phyloP scores from a whole-genome alignment of 805 yeast species.

The Candida michaelii region DNA sequence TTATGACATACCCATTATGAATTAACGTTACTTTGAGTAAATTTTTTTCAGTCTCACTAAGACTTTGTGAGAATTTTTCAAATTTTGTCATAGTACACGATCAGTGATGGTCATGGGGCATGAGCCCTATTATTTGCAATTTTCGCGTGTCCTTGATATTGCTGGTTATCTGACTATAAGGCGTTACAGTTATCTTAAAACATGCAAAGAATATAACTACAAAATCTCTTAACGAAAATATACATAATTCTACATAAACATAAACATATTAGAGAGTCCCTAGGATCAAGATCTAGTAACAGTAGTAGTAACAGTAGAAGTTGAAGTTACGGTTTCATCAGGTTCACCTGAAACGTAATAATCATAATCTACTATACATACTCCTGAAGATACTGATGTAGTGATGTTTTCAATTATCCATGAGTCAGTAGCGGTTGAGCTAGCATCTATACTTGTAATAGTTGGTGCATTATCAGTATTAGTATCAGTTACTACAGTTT shows the following conservation, averaged over 20 bases:
- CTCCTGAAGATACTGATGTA: constrained; percentile 30
- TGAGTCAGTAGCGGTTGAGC: constrained; percentile 26
- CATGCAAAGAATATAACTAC: too few relatives aligned
- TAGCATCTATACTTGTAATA: constrained; percentile 26
- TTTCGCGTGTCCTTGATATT: too few relatives aligned
- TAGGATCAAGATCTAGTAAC: constrained; percentile 24
- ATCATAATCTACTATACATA: constrained; percentile 38
- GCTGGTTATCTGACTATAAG: too few relatives aligned
- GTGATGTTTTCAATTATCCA: constrained; percentile 36
- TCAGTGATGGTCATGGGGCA: constrained; percentile 14
- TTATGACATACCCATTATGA: constrained; percentile 18
- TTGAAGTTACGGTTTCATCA: constrained; percentile 37
- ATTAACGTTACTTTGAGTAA: constrained; percentile 13
- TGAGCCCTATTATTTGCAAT: constrained; percentile 9
- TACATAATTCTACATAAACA: constrained; percentile 5
- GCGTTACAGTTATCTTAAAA: too few relatives aligned
- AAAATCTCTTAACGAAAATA: neutral
- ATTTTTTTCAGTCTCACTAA: constrained; percentile 9
- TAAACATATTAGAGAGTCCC: constrained; percentile 8
- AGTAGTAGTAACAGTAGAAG: constrained; percentile 36
- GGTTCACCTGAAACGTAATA: constrained; percentile 32
- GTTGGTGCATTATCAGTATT: constrained; percentile 21
- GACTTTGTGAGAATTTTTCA: constrained; percentile 2
- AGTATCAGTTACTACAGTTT: constrained; percentile 10
- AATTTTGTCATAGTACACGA: neutral